Percentiles rank a stretch among this genome's conserved stretches.
Evolutionary conservation across 2,329 filamentous ascomycete species (phyloP).

Genomic region (Neurospora sp.): DNA sequence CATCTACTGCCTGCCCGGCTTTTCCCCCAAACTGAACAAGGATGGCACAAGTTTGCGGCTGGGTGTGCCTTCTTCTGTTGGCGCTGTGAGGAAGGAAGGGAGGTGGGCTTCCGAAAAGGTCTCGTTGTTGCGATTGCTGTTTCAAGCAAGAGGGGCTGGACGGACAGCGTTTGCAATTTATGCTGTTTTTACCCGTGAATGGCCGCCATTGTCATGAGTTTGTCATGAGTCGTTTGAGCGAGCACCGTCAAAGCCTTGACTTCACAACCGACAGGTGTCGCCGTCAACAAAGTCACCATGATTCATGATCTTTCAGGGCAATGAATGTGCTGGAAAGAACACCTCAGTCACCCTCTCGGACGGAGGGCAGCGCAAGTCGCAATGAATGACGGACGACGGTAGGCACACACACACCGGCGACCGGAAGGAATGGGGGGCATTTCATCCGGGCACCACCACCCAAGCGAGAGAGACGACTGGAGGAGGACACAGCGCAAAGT

Average conservation of each 20-base stretch:
- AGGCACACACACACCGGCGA: background rate
- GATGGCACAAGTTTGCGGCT: background rate
- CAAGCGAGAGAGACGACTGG: background rate
- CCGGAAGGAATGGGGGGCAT: background rate
- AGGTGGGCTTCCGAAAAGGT: background rate
- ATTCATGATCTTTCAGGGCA: background rate
- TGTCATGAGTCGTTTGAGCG: background rate
- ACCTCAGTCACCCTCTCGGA: background rate
- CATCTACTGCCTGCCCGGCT: background rate
- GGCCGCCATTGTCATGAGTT: background rate
- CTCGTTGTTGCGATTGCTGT: background rate
- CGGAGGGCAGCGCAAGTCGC: background rate
- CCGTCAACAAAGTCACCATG: background rate
- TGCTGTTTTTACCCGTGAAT: background rate
- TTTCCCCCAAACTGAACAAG: background rate
- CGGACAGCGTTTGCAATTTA: background rate
- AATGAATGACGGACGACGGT: background rate
- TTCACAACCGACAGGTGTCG: background rate
- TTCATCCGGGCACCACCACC: background rate
- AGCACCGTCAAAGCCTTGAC: background rate
- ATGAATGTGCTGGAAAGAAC: background rate
- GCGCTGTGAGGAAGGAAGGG: background rate
- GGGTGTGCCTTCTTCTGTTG: background rate
- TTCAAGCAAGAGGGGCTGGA: background rate
- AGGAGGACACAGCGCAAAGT: background rate